A percentile compares a stretch with the other conserved stretches of the same genome.
Evolutionary conservation across 371 early-diverging fungal genomes (phyloP).

Genomic region (Syncephalastrum sp.): DNA sequence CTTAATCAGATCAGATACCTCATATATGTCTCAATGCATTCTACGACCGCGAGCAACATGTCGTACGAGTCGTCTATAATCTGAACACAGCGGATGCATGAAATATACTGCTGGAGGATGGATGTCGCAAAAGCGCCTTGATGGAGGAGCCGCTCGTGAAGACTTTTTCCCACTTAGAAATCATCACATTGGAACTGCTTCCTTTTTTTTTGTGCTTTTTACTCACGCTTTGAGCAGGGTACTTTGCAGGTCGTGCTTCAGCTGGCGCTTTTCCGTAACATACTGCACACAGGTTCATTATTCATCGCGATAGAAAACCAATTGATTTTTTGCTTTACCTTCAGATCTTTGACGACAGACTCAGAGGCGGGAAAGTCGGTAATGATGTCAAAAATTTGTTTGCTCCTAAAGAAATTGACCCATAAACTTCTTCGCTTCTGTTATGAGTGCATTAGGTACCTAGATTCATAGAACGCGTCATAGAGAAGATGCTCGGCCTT

Average conservation of each 20-base stretch:
- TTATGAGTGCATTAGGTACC: constrained; percentile 6
- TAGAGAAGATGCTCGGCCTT: constrained; percentile 12
- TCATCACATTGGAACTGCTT: too few species aligned
- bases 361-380: constrained; percentile 29
- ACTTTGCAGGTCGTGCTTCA: too few species aligned
- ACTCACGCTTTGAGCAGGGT: constrained; percentile 29
- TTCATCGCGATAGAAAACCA: background rate
- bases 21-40: constrained; percentile 24
- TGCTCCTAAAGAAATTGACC: constrained; percentile 5
- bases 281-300: too few species aligned
- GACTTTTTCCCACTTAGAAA: constrained; percentile 11
- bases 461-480: constrained; percentile 15
- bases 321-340: constrained; percentile 13
- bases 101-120: constrained; percentile 31
- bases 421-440: background rate
- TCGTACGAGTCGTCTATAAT: constrained; percentile 35
- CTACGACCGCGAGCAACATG: constrained; percentile 24
- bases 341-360: constrained; percentile 28
- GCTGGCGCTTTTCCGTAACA: too few species aligned
- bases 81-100: constrained; percentile 31
- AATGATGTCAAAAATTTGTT: constrained; percentile 39
- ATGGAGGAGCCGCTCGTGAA: constrained; percentile 32
- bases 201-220: too few species aligned
- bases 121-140: constrained; percentile 31
- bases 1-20: constrained; percentile 13